phyloP scores from a whole-genome alignment of 768 basidiomycete genomes.

The Boletus reticuloceps region DNA sequence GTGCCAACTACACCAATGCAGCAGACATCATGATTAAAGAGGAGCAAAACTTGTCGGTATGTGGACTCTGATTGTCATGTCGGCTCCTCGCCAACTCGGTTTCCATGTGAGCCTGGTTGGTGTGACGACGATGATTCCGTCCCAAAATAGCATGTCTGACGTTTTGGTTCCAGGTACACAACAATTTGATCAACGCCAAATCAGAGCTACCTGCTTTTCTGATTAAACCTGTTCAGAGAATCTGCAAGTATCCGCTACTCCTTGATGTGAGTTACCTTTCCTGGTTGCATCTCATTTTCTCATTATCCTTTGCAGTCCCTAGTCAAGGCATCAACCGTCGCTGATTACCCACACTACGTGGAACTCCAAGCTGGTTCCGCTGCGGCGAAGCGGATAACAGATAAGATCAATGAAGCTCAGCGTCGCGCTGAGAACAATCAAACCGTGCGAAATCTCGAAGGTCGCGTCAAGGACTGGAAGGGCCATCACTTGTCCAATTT shows the following conservation, averaged over 20 bases:
- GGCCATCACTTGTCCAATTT: conserved; percentile 95
- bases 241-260: conserved; percentile 97
- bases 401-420: conserved; percentile 94
- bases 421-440: conserved; percentile 88
- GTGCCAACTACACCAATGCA: conserved; percentile 90
- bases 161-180: conserved; percentile 53
- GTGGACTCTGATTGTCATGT: conserved; percentile 28
- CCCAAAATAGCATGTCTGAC: conserved; percentile 23
- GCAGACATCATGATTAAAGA: conserved; percentile 82
- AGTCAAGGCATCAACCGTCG: conserved; percentile 63
- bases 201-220: conserved; percentile 94
- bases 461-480: conserved; percentile 97
- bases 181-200: conserved; percentile 84
- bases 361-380: conserved; percentile 83
- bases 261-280: conserved; percentile 64
- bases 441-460: conserved; percentile 82
- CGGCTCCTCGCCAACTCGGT: conserved; percentile 3
- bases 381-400: conserved; percentile 89
- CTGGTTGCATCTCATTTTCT: conserved; percentile 9
- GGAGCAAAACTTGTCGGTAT: conserved; percentile 81
- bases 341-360: conserved; percentile 66
- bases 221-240: conserved; percentile 97
- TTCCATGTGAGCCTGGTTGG: conserved; percentile 21
- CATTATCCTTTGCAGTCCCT: conserved; percentile 49
- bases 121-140: conserved; percentile 20